Evolutionary conservation across 768 basidiomycete genomes (phyloP).

Genomic region (Boletus coccyginus): DNA sequence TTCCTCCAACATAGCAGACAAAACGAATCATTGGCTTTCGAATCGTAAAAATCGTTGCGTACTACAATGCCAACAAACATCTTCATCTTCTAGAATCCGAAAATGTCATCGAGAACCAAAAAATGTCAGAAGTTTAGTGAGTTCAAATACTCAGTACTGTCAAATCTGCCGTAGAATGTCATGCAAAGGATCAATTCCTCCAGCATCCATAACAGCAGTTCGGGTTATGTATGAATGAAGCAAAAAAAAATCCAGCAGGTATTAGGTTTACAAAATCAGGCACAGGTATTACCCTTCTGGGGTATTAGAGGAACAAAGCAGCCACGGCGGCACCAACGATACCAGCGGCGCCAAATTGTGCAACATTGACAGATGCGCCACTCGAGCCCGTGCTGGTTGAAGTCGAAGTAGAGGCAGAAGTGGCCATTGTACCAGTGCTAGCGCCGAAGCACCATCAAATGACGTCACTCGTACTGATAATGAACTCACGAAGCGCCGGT

Average conservation of each 20-base stretch:
- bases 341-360: conserved; percentile 46
- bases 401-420: conserved; percentile 7
- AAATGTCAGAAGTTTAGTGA: conserved; percentile 1
- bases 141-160: conserved; percentile 4
- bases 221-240: conserved; percentile 18
- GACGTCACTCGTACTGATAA: neutral
- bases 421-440: neutral
- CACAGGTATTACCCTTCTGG: conserved; percentile 21
- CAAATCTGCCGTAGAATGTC: neutral
- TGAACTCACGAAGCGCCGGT: conserved; percentile 20
- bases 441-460: conserved; percentile 6
- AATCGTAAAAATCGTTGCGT: conserved; percentile 14
- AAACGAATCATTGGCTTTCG: conserved; percentile 7
- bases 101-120: conserved; percentile 3
- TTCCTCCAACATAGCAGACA: neutral
- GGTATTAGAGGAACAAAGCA: conserved; percentile 37
- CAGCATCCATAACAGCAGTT: neutral
- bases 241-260: conserved; percentile 9
- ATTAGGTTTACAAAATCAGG: conserved; percentile 15
- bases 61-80: conserved; percentile 16
- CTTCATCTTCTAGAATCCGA: conserved; percentile 16
- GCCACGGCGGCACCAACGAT: conserved; percentile 33
- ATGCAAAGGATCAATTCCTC: neutral
- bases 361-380: conserved; percentile 40
- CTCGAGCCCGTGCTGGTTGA: conserved; percentile 30